phyloP scores from a whole-genome alignment of 1,139 yeast species.

The Chernovozyma aurita region DNA sequence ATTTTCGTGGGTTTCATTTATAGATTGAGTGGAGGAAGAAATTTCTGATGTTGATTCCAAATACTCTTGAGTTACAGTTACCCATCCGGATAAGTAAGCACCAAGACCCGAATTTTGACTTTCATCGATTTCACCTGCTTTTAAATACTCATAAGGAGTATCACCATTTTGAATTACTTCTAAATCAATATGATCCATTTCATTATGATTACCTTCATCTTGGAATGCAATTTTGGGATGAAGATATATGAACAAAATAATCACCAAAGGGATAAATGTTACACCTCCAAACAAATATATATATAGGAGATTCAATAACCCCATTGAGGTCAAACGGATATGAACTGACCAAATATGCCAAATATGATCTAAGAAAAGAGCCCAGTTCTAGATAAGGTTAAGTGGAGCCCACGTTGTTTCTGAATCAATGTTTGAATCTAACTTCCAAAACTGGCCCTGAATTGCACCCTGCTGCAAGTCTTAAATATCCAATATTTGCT shows the following conservation, averaged over 20 bases:
- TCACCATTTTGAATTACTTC: conserved; percentile 14
- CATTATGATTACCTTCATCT: conserved; percentile 6
- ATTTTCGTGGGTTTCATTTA: conserved; percentile 35
- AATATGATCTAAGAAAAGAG: no score
- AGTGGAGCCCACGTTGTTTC: no score
- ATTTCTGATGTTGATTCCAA: conserved; percentile 43
- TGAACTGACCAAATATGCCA: no score
- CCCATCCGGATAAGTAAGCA: conserved; percentile 72
- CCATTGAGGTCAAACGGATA: conserved; percentile 17
- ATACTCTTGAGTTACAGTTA: conserved; percentile 77
- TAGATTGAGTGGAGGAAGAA: conserved; percentile 29
- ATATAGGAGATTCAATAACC: conserved; percentile 18
- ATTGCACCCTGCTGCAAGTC: no score
- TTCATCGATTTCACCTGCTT: conserved; percentile 64
- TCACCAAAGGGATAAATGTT: conserved; percentile 63
- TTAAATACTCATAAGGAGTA: conserved; percentile 30
- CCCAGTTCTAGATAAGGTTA: no score
- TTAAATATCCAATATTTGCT: no score
- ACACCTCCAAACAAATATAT: conserved; percentile 68
- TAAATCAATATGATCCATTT: conserved; percentile 12
- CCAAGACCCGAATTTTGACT: conserved; percentile 55
- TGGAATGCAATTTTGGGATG: conserved; percentile 21
- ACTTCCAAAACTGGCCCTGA: no score
- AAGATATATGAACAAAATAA: conserved; percentile 31
- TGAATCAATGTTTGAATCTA: no score